phyloP scores from a whole-genome alignment of 2,329 filamentous ascomycete species.

The Alternaria arborescens region DNA sequence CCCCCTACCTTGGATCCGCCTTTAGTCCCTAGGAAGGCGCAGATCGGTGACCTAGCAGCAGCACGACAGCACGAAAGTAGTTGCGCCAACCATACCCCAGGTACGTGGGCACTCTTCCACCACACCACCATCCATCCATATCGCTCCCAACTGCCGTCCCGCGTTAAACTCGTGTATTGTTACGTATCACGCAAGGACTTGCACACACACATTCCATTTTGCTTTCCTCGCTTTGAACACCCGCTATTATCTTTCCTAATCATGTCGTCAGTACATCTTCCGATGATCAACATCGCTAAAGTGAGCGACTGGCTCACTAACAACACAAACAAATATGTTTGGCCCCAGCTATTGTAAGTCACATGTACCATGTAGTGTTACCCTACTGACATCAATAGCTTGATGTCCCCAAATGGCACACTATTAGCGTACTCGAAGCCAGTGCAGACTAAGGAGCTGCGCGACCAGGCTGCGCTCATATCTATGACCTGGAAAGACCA shows the following conservation, averaged over 20 bases:
- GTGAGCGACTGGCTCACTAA: conserved; percentile 56
- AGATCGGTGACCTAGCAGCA: conserved; percentile 12
- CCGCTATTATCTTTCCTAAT: conserved; percentile 17
- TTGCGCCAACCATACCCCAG: conserved; percentile 21
- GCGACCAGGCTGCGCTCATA: conserved; percentile 59
- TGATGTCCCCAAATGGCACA: conserved; percentile 62
- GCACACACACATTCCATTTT: not conserved
- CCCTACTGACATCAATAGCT: conserved; percentile 37
- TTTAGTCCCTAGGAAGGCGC: conserved; percentile 7
- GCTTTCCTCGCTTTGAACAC: conserved; percentile 5
- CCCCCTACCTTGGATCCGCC: not conserved
- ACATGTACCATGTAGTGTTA: not conserved
- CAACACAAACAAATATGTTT: conserved; percentile 56
- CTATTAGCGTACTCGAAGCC: conserved; percentile 60
- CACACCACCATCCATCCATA: conserved; percentile 7
- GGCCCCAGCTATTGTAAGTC: conserved; percentile 55
- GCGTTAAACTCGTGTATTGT: not conserved
- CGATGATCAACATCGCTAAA: conserved; percentile 57
- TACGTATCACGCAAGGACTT: not conserved
- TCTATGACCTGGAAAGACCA: conserved; percentile 61
- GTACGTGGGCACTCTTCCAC: conserved; percentile 20
- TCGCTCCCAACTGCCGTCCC: not conserved
- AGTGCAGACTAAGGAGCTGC: conserved; percentile 58
- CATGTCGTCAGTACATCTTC: conserved; percentile 22
- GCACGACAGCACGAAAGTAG: conserved; percentile 19